These are phyloP conservation scores for Aspergillus baeticus DNA, from an alignment of 495 filamentous ascomycete genomes.

Conservation along the genomic window DNA sequence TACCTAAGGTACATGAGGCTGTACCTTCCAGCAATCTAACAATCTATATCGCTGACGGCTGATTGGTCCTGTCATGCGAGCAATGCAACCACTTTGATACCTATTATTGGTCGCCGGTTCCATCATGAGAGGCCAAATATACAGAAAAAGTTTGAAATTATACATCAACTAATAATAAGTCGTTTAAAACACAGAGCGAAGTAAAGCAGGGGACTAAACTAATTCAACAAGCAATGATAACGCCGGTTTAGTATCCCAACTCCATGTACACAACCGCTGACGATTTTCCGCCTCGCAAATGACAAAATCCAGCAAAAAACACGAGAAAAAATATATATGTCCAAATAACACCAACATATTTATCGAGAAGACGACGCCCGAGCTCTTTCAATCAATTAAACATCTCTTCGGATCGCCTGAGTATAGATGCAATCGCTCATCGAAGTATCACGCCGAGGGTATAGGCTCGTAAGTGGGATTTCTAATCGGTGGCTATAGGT, in stretches of 20 bases:
- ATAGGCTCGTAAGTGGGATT: conserved; percentile 3
- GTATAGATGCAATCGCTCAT: conserved; percentile 6
- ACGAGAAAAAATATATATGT: neutral
- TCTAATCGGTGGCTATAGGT: conserved; percentile 29
- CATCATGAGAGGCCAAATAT: no score
- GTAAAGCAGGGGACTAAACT: neutral
- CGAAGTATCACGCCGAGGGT: conserved; percentile 6
- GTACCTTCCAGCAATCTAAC: no score
- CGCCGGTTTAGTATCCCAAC: neutral
- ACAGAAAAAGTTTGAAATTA: neutral
- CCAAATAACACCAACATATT: conserved; percentile 7
- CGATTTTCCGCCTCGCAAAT: conserved; percentile 9
- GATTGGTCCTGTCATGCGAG: no score
- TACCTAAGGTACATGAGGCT: neutral
- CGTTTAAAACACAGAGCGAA: neutral
- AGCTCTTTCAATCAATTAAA: conserved; percentile 12
- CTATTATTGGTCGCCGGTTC: no score
- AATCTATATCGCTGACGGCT: no score
- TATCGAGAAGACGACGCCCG: neutral
- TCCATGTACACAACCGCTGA: conserved; percentile 7
- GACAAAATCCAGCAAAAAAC: conserved; percentile 5
- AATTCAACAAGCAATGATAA: conserved; percentile 8
- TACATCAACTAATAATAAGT: neutral
- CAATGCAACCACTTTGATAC: no score
- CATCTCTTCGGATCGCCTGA: neutral